These are phyloP conservation scores for Iris pallida DNA, from an alignment of 116 monocot genomes.

Conservation along the genomic window DNA sequence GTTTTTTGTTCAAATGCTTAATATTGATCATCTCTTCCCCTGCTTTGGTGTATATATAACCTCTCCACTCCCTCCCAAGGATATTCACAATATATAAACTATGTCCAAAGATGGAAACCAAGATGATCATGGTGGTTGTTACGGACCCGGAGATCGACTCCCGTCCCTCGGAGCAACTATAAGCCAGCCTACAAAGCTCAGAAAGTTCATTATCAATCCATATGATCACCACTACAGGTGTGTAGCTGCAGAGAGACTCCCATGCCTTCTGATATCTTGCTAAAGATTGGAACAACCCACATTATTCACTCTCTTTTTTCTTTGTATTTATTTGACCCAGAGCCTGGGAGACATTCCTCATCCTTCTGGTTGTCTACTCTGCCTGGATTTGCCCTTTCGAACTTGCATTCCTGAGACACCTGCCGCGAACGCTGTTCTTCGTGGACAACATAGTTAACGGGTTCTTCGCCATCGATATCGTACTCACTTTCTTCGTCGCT, in stretches of 20 bases:
- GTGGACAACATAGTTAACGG: constrained; percentile 48
- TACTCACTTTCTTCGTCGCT: constrained; percentile 75
- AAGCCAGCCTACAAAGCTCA: constrained; percentile 17
- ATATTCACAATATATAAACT: neutral
- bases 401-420: constrained; percentile 49
- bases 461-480: constrained; percentile 69
- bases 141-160: constrained; percentile 12
- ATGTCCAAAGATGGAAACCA: neutral
- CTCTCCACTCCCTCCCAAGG: neutral
- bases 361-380: constrained; percentile 63
- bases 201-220: constrained; percentile 26
- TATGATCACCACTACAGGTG: constrained; percentile 27
- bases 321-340: constrained; percentile 20
- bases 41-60: neutral
- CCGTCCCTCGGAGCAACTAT: constrained; percentile 28
- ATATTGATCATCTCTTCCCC: neutral
- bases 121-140: too few species aligned
- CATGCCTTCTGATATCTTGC: neutral
- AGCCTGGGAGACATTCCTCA: constrained; percentile 62
- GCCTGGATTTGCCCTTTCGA: constrained; percentile 81
- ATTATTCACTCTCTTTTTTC: neutral
- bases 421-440: constrained; percentile 28
- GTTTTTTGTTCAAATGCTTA: too few species aligned
- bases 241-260: neutral
- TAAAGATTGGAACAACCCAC: neutral